A percentile compares a stretch with the other conserved stretches of the same genome.
Conservation (phyloP, 2,329 filamentous ascomycete genomes). For the Phaeoacremonium minimum region DNA sequence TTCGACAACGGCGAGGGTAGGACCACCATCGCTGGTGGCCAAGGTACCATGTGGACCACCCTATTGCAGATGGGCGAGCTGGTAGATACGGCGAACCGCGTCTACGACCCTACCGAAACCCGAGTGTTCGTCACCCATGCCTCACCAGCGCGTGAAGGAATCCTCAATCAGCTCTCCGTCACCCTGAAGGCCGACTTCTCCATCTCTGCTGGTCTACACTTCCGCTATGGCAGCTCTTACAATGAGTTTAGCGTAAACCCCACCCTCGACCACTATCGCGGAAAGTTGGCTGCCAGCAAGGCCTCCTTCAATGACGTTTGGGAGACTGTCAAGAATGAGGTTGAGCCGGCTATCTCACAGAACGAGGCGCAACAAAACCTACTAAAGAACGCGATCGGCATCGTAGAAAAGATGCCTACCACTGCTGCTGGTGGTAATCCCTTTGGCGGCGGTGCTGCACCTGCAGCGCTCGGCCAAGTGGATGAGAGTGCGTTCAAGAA, state of each 20-base stretch:
- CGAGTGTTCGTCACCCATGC: constrained; percentile 96
- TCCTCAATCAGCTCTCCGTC: constrained; percentile 95
- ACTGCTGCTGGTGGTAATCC: constrained; percentile 95
- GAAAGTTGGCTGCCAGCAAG: constrained; percentile 95
- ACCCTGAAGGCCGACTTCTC: constrained; percentile 98
- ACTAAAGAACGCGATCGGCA: constrained; percentile 82
- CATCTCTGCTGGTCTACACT: constrained; percentile 93
- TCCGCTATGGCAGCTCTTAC: constrained; percentile 98
- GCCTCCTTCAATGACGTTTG: constrained; percentile 99
- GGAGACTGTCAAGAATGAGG: constrained; percentile 96
- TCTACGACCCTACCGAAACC: constrained; percentile 97
- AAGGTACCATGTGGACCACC: constrained; percentile 99
- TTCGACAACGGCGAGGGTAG: constrained; percentile 98
- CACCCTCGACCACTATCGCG: constrained; percentile 94
- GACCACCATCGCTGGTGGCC: constrained; percentile 95
- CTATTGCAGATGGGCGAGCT: constrained; percentile 96
- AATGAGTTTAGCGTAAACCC: constrained; percentile 99
- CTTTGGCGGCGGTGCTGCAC: constrained; percentile 81
- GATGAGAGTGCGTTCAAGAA: constrained; percentile 99
- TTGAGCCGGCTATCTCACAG: constrained; percentile 87
- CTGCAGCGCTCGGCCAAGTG: constrained; percentile 74
- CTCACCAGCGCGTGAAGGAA: constrained; percentile 91
- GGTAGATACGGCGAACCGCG: constrained; percentile 94
- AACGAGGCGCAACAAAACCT: constrained; percentile 94
- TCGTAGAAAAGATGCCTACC: constrained; percentile 97